Percentiles rank a stretch among this genome's conserved stretches.
Evolutionary conservation across 768 basidiomycete genomes (phyloP).

Genomic region (Lepiota brunneoincarnata): DNA sequence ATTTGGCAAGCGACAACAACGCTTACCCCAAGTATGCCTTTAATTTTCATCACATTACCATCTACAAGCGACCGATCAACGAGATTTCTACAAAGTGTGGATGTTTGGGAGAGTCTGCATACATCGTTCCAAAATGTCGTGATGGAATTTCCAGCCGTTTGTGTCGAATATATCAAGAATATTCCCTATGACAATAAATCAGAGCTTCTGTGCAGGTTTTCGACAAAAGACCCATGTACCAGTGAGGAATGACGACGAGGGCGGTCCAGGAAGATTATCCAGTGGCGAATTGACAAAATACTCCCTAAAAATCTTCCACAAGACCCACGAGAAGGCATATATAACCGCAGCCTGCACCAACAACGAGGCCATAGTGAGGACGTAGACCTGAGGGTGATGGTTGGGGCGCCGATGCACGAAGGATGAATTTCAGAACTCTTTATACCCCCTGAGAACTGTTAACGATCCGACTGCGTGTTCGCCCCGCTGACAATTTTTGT

Average conservation of each 20-base stretch:
- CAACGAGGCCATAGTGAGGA: no score
- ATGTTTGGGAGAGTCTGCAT: not conserved
- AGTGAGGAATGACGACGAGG: conserved; percentile 25
- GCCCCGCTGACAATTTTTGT: not conserved
- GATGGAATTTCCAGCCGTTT: conserved; percentile 35
- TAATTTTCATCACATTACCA: conserved; percentile 31
- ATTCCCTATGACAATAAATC: conserved; percentile 26
- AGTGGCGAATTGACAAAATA: not conserved
- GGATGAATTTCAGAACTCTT: no score
- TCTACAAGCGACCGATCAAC: conserved; percentile 16
- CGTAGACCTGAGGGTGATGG: no score
- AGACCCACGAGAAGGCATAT: not conserved
- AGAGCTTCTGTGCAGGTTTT: not conserved
- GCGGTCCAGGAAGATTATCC: conserved; percentile 2
- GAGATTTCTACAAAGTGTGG: not conserved
- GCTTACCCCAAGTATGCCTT: conserved; percentile 34
- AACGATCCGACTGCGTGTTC: not conserved
- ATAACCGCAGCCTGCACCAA: no score
- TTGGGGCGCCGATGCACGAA: no score
- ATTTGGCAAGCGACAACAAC: not conserved
- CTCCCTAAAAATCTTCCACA: not conserved
- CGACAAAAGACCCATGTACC: conserved; percentile 21
- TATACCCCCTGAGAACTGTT: no score
- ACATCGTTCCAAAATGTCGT: conserved; percentile 31
- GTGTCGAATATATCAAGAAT: conserved; percentile 28